These are phyloP conservation scores for Podila epicladia DNA, from an alignment of 192 early-diverging fungal genomes.

Conservation along the genomic window DNA sequence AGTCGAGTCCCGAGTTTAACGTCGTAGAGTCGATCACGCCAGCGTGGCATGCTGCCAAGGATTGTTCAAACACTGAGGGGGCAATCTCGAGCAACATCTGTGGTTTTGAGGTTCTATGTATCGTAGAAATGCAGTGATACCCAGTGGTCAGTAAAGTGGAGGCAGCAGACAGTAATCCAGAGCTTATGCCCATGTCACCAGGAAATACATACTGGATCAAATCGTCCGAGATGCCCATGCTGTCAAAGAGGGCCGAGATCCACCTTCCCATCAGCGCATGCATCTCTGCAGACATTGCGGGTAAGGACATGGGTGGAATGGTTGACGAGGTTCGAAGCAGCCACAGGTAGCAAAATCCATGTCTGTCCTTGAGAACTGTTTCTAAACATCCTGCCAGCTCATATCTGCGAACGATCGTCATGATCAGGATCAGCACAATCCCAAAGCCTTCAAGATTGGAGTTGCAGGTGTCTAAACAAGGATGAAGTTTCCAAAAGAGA, in stretches of 20 bases:
- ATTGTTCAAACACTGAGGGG: constrained; percentile 45
- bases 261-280: constrained; percentile 42
- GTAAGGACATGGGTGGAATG: constrained; percentile 29
- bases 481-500: no score
- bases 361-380: constrained; percentile 20
- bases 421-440: constrained; percentile 30
- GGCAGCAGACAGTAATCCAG: no score
- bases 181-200: no score
- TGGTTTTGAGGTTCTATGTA: constrained; percentile 37
- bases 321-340: constrained; percentile 41
- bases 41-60: constrained; percentile 45
- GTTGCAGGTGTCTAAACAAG: constrained; percentile 40
- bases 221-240: constrained; percentile 50
- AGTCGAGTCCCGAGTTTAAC: constrained; percentile 37
- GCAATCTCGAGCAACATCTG: constrained; percentile 49
- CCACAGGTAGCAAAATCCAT: constrained; percentile 46
- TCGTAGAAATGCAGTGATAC: not conserved
- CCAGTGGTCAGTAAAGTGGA: no score
- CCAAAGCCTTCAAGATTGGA: constrained; percentile 44
- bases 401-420: constrained; percentile 46
- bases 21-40: constrained; percentile 42
- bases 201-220: constrained; percentile 39
- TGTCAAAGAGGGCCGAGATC: constrained; percentile 45
- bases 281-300: constrained; percentile 34
- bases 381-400: constrained; percentile 36